Base-by-base conservation (phyloP, 1,284 basidiomycete genomes). In the Cryptococcus sp. region DNA sequence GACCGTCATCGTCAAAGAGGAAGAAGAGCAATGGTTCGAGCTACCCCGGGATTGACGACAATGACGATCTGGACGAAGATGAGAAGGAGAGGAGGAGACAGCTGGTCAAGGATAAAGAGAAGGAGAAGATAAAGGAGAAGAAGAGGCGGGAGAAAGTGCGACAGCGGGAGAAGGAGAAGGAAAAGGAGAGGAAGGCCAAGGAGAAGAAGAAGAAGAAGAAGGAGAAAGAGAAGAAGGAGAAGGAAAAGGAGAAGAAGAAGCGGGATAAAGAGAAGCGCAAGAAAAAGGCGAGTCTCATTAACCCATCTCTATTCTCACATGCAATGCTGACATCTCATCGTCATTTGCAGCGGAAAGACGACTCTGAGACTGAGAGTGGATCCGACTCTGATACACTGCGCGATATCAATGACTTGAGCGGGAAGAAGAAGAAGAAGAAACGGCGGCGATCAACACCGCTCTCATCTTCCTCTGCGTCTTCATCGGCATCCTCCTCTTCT, bases 111-210 rank as follows among this genome's bases (percentile, higher is more conserved):
- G 66, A 64, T 55, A 69, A 70, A 50, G 61, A 62, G 42, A 73
- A 70, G 58, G 64, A 62, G 39, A 70, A 69, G 54, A 61, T 65
- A 25, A 68, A 66, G 58, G 66, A 67, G 65, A 68, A 64, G 57
- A 48, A 63, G 62, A 63, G 55, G 61, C 60, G 66, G 58, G 61
- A 67, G 49, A 66, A 62, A 43, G 60, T 64, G 53, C 65, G 65
- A 50, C 66, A 71, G 54, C 66, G 64, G 62, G 64, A 65, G 54
- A 60, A 62, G 63, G 61, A 66, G 58, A 54, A 58, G 20, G 64
- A 69, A 52, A 62, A 67, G 30, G 61, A 64, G 65, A 64, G 65
- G 57, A 65, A 69, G 61, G 60, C 67, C 53, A 65, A 71, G 64
- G 66, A 68, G 54, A 66, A 70, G 59, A 65, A 68, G 57, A 60